A percentile compares a stretch with the other conserved stretches of the same genome.
Conservation (phyloP, 2,329 filamentous ascomycete species). For the Cytospora schulzeri region DNA sequence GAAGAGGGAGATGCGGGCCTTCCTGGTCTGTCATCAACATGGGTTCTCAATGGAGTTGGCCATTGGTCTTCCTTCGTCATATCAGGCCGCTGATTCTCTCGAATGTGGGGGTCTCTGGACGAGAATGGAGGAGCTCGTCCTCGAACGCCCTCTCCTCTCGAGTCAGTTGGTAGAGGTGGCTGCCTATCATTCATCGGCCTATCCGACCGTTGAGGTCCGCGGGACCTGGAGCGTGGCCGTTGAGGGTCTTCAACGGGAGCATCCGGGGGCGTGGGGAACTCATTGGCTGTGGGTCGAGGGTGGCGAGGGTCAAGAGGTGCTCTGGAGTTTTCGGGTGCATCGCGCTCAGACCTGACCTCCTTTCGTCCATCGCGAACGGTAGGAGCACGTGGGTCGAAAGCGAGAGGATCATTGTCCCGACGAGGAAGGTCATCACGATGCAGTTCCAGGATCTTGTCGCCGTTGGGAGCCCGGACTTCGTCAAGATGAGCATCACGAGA, state of each 20-base stretch:
- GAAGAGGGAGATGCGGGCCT: background rate
- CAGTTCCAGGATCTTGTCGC: background rate
- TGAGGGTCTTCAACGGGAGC: slow-evolving; percentile 4
- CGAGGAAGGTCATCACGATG: background rate
- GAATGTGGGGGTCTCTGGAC: background rate
- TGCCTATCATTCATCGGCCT: background rate
- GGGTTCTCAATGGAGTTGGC: background rate
- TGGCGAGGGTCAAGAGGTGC: background rate
- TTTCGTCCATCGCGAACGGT: background rate
- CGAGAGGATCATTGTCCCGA: background rate
- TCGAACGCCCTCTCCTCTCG: background rate
- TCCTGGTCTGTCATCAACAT: background rate
- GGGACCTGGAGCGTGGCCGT: background rate
- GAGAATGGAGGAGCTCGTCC: slow-evolving; percentile 7
- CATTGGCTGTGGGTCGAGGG: background rate
- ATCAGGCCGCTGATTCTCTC: background rate
- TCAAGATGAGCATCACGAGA: background rate
- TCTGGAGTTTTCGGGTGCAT: background rate
- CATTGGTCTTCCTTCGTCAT: background rate
- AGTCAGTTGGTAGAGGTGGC: background rate
- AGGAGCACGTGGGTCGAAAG: background rate
- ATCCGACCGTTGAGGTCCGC: background rate
- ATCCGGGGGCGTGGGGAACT: background rate
- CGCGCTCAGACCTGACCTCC: background rate
- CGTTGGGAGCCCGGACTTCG: background rate